Percentiles rank a stretch among this genome's conserved stretches.
phyloP scores from a whole-genome alignment of 768 basidiomycete genomes.

The Gelatoporia subvermispora region DNA sequence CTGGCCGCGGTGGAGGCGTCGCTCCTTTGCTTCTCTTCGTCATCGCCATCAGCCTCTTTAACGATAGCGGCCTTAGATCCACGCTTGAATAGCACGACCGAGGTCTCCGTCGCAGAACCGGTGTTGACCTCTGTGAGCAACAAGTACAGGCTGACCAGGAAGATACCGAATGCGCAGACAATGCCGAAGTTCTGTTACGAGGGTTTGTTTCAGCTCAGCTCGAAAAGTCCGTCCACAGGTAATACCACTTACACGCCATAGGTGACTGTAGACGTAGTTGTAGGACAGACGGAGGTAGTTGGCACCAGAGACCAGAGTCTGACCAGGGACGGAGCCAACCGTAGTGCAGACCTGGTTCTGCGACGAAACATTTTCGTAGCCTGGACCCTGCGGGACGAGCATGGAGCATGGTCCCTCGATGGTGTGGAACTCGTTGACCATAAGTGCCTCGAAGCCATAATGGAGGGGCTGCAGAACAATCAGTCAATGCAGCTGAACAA shows the following conservation, averaged over 20 bases:
- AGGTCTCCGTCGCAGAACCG: constrained; percentile 27
- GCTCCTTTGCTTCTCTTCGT: neutral
- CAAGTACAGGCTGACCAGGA: constrained; percentile 51
- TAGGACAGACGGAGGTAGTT: constrained; percentile 44
- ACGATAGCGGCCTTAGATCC: constrained; percentile 31
- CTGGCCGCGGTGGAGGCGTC: too few species aligned
- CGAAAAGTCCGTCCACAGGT: neutral
- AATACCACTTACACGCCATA: constrained; percentile 44
- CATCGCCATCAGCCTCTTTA: neutral
- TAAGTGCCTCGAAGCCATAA: constrained; percentile 70
- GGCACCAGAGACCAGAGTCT: constrained; percentile 56
- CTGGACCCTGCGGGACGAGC: constrained; percentile 58
- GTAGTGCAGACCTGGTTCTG: constrained; percentile 75
- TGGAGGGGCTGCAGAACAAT: constrained; percentile 47
- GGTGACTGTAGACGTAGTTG: constrained; percentile 37
- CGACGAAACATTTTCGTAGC: constrained; percentile 51
- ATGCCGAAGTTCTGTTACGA: constrained; percentile 72
- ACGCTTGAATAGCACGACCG: constrained; percentile 64
- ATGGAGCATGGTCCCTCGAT: constrained; percentile 55
- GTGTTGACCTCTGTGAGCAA: constrained; percentile 55
- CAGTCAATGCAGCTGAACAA: constrained; percentile 7
- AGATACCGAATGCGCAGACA: constrained; percentile 55
- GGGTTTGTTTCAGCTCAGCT: too few species aligned
- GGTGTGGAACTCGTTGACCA: constrained; percentile 80
- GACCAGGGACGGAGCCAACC: constrained; percentile 59